Conservation (phyloP, 106 monocot species). For the Dendrobium nobile region DNA sequence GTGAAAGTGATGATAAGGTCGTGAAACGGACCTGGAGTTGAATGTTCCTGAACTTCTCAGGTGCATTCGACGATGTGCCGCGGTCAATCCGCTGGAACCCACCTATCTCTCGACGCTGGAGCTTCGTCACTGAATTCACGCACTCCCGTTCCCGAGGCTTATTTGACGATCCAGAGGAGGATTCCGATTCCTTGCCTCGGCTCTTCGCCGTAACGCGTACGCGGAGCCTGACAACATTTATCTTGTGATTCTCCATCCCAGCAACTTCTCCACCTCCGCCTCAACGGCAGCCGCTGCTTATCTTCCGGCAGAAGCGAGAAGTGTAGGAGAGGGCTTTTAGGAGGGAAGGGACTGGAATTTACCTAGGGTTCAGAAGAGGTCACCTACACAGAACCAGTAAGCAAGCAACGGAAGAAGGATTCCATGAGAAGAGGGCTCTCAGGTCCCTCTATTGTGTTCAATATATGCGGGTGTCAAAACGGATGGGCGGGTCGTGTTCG, state of each 20-base stretch:
- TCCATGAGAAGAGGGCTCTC: too few species aligned
- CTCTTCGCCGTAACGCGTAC: conserved; percentile 45
- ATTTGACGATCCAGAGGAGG: neutral
- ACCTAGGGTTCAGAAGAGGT: neutral
- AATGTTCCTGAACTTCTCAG: conserved; percentile 54
- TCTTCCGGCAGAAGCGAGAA: neutral
- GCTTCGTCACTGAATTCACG: conserved; percentile 49
- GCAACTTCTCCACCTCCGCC: neutral
- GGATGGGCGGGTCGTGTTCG: too few species aligned
- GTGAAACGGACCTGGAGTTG: conserved; percentile 35
- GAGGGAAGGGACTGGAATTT: neutral
- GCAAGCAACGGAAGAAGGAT: neutral
- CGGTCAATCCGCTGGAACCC: conserved; percentile 28
- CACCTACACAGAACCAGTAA: neutral
- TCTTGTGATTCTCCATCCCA: conserved; percentile 28
- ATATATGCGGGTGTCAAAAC: too few species aligned
- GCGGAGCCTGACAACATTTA: conserved; percentile 26
- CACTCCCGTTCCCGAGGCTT: conserved; percentile 16
- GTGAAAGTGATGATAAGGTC: neutral
- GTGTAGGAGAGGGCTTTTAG: neutral
- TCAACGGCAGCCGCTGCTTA: neutral
- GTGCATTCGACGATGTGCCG: conserved; percentile 29
- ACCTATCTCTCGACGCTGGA: conserved; percentile 54
- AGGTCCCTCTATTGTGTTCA: too few species aligned
- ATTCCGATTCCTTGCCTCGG: conserved; percentile 17